phyloP scores from a whole-genome alignment of 345 rosid species.

The Pistacia integerrima region DNA sequence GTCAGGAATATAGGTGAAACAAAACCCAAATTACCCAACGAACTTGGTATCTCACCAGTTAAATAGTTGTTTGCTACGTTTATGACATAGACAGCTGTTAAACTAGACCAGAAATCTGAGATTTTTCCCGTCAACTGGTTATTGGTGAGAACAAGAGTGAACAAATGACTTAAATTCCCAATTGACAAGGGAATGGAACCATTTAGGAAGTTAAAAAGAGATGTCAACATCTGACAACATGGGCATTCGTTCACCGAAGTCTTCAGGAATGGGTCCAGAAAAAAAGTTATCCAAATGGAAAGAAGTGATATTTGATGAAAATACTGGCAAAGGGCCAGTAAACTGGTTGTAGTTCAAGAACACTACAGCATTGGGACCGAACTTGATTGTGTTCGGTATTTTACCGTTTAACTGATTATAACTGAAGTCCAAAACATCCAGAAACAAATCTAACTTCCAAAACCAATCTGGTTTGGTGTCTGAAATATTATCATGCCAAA shows the following conservation, averaged over 20 bases:
- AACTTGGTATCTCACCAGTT: not conserved
- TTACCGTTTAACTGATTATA: slow-evolving; percentile 17
- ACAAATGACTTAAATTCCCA: not conserved
- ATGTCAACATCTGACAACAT: slow-evolving; percentile 14
- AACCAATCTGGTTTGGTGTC: slow-evolving; percentile 24
- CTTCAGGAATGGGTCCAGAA: slow-evolving; percentile 21
- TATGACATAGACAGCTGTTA: not conserved
- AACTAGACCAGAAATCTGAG: not conserved
- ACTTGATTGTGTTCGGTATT: slow-evolving; percentile 5
- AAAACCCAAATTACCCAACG: not conserved
- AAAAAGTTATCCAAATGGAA: slow-evolving; percentile 19
- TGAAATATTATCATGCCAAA: slow-evolving; percentile 10
- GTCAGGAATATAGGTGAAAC: not conserved
- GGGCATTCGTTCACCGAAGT: slow-evolving; percentile 17
- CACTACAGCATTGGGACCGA: not conserved
- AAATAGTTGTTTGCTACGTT: not conserved
- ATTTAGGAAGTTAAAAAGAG: slow-evolving; percentile 14
- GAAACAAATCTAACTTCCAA: slow-evolving; percentile 16
- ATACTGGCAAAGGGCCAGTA: slow-evolving; percentile 23
- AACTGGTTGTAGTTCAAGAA: slow-evolving; percentile 24
- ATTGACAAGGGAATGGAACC: slow-evolving; percentile 3
- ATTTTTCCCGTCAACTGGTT: not conserved
- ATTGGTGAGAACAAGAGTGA: not conserved
- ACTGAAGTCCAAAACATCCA: slow-evolving; percentile 8
- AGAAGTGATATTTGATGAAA: slow-evolving; percentile 25